phyloP scores from a whole-genome alignment of 345 rosid species.

The Triadica sebifera region DNA sequence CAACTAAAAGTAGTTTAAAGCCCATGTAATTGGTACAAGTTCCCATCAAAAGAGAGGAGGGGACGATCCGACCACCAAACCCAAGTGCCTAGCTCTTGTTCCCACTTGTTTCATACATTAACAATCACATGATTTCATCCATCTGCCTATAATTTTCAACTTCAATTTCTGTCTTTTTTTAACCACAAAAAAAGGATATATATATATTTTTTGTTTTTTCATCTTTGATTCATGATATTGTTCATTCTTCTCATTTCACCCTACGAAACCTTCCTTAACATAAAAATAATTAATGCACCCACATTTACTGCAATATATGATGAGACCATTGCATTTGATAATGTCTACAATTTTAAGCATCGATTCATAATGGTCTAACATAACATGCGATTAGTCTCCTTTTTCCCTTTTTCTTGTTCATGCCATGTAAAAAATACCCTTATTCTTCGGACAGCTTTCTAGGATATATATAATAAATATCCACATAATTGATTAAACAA shows the following conservation, averaged over 20 bases:
- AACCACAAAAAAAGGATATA: neutral
- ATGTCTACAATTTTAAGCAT: neutral
- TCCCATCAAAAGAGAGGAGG: neutral
- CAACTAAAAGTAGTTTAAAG: no score
- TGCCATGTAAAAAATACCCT: neutral
- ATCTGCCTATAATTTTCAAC: neutral
- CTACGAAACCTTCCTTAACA: neutral
- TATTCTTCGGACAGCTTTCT: no score
- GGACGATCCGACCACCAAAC: neutral
- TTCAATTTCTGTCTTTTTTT: neutral
- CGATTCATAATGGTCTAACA: neutral
- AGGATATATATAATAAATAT: no score
- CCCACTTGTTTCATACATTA: neutral
- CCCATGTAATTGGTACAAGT: neutral
- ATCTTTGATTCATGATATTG: no score
- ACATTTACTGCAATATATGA: neutral
- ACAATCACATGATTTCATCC: neutral
- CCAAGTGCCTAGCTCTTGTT: neutral
- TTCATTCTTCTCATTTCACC: no score
- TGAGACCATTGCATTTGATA: neutral
- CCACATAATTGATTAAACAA: no score
- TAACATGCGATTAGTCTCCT: neutral
- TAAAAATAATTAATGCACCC: neutral
- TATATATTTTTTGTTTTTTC: no score
- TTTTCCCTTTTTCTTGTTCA: neutral